Evolutionary conservation across 1,284 basidiomycete species (phyloP), one percentile per base, ranked within the genome.

Genomic region (Rhodotorula sp.): DNA sequence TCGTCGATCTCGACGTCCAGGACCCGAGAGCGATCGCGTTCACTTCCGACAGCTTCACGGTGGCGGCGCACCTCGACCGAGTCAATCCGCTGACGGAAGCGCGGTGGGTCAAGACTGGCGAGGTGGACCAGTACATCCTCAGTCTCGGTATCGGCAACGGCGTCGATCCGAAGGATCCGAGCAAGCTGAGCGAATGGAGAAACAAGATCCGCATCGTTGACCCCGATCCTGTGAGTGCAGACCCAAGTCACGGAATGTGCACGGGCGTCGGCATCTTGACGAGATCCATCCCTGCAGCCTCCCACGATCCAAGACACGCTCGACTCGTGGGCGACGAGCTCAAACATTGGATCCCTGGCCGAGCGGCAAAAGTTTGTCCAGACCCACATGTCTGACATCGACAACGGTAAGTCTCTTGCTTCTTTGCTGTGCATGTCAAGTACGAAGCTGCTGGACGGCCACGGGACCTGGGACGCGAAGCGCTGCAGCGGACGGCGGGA

Each of bases 71-170:
- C 81, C 86, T 98, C 68, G 95, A 98, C 81, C 90, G 87, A 69
- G 88, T 87, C 56, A 88, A 90, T 70, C 94, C 95, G 0, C 83
- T 97, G 46, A 93, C 92, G 15, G 94, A 98, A 81, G 92, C 95
- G 3, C 91, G 92, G 80, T 99, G 96, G 96, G 91, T 94, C 59
- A 92, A 92, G 81, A 91, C 90, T 5, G 94, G 95, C 58, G 92
- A 95, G 80, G 87, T 96, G 26, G 91, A 94, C 76, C 92, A 94
- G 62, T 97, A 93, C 92, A 84, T 97, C 71, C 88, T 88, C 79
- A 91, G 89, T 79, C 91, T 92, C 86, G 88, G 47, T 86, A 89
- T 71, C 86, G 87, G 47, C 85, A 89, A 78, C 47, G 72, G 79
- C 51, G 77, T 75, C 43, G 74, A 76, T 62, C 70, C 78, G 62